A percentile compares a stretch with the other conserved stretches of the same genome.
Evolutionary conservation across 2,329 filamentous ascomycete species (phyloP).

Genomic region (Calonectria pteridis): DNA sequence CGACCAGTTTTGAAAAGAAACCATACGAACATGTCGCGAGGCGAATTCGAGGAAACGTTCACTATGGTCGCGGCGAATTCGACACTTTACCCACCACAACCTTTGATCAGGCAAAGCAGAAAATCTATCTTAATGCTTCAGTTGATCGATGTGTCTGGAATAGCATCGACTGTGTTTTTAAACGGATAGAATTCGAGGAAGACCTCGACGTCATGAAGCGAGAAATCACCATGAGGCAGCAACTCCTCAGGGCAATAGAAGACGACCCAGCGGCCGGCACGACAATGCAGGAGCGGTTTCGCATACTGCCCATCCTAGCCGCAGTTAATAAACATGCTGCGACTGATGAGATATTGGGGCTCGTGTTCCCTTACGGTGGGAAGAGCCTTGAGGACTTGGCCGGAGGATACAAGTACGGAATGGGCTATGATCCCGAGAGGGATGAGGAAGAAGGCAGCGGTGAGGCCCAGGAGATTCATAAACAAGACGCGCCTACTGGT

Average conservation of each 20-base stretch:
- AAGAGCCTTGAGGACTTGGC: background rate
- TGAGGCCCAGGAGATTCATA: no score
- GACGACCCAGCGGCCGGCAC: background rate
- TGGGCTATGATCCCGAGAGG: background rate
- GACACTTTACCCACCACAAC: background rate
- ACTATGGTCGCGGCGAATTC: background rate
- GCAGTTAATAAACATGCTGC: background rate
- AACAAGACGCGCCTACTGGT: no score
- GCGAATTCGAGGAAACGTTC: background rate
- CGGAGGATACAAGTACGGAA: background rate
- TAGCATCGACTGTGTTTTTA: background rate
- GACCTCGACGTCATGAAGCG: background rate
- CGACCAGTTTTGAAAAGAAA: background rate
- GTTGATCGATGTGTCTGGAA: background rate
- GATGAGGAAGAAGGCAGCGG: background rate
- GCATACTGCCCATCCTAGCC: background rate
- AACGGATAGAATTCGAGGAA: background rate
- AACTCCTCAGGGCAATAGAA: background rate
- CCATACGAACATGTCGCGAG: background rate
- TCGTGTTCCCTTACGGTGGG: background rate
- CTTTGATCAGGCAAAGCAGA: background rate
- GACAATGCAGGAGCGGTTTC: background rate
- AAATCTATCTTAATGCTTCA: background rate
- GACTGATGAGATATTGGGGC: background rate
- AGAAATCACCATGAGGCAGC: background rate